Conservation (phyloP, 202 grass and related monocot species). For the Digitaria exilis region DNA sequence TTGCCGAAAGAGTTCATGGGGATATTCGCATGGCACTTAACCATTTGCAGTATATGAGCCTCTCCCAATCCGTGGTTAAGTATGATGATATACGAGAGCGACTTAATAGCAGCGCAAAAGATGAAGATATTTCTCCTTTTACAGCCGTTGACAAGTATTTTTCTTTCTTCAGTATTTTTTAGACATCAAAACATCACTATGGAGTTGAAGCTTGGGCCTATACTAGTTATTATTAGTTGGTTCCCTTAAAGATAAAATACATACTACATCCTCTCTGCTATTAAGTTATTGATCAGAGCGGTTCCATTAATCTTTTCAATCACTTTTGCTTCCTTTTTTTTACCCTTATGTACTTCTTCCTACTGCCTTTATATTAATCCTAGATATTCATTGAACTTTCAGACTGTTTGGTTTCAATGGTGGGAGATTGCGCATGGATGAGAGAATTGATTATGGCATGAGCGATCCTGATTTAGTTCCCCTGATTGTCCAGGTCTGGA, state of each 20-base stretch:
- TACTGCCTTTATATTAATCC: slow-evolving; percentile 22
- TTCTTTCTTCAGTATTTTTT: slow-evolving; percentile 31
- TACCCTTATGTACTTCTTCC: not conserved
- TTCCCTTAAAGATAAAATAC: too few species aligned
- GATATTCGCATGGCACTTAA: slow-evolving; percentile 99
- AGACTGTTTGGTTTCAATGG: slow-evolving; percentile 96
- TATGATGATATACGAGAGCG: slow-evolving; percentile 94
- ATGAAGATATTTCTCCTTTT: slow-evolving; percentile 99
- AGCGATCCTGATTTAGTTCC: slow-evolving; percentile 99
- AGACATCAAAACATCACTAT: not conserved
- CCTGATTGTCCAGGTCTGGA: slow-evolving; percentile 89
- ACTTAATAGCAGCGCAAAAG: slow-evolving; percentile 89
- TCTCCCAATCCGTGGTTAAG: slow-evolving; percentile 88
- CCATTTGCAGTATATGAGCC: slow-evolving; percentile 98
- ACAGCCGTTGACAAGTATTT: slow-evolving; percentile 94
- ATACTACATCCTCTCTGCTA: too few species aligned
- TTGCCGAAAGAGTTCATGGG: slow-evolving; percentile 95
- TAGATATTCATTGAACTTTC: slow-evolving; percentile 38
- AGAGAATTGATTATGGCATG: slow-evolving; percentile 96
- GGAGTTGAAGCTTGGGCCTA: too few species aligned
- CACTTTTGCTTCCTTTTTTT: not conserved
- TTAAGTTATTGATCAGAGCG: too few species aligned
- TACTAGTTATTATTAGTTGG: too few species aligned
- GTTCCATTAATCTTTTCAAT: not conserved
- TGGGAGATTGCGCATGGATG: slow-evolving; percentile 92